Evolutionary conservation across 1,139 yeast genomes (phyloP), one percentile per base, ranked within the genome.

Genomic region (Kazachstania sp.): DNA sequence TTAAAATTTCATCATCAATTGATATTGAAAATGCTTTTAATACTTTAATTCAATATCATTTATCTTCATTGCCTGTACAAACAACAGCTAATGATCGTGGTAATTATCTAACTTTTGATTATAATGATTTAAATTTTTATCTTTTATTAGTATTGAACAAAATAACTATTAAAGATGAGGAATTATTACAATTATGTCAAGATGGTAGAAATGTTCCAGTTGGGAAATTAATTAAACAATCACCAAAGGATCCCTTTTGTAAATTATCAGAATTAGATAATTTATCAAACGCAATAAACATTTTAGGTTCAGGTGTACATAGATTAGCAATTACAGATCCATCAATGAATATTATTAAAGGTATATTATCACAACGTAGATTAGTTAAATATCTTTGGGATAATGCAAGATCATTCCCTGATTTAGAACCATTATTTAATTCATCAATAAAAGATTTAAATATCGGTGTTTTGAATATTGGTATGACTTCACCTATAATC

Each of bases 251-350:
- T 60, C 95, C 95, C 12, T 86, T 88, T 62, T 75, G 84, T 49
- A 83, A 83, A 59, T 72, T 90, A 48, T 75, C 78, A 43, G 88
- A 86, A 57, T 61, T 73, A 31, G 90, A 85, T 48, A 76, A 82
- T 23, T 70, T 90, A 47, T 73, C 81, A 39, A 74, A 79, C 2
- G 97, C 86, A 1, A 85, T 86, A 58, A 95, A 86, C 64, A 81
- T 85, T 16, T 72, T 90, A 50, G 97, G 96, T 20, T 78, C 84
- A 44, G 97, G 97, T 8, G 95, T 87, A 9, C 97, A 92, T 67
- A 75, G 97, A 61, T 78, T 90, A 37, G 96, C 97, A 19, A 85
- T 90, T 51, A 78, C 86, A 12, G 76, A 82, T 60, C 67, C 71
- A 30, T 68, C 65, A 51, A 54, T 66, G 57, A 66, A 72, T 36